Conservation (phyloP, 129 eudicot species). For the Logfia minima region DNA sequence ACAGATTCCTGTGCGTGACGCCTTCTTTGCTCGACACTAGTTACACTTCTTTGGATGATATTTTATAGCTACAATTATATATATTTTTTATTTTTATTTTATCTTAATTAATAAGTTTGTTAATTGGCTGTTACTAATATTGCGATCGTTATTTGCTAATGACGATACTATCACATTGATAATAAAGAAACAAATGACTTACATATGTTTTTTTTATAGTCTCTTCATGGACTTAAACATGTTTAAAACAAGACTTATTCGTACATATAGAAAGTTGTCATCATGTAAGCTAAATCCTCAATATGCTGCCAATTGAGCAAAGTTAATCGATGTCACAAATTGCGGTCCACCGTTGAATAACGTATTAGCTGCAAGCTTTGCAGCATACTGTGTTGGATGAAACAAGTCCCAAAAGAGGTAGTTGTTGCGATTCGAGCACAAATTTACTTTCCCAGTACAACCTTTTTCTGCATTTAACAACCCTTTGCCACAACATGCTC, state of each 20-base stretch:
- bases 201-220: background rate
- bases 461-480: conserved; percentile 43
- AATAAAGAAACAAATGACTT: background rate
- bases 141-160: background rate
- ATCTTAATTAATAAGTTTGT: background rate
- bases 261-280: background rate
- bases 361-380: conserved; percentile 45
- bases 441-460: conserved; percentile 47
- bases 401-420: conserved; percentile 74
- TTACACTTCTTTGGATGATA: conserved; percentile 4
- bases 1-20: background rate
- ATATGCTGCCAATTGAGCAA: conserved; percentile 48
- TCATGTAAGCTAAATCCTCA: background rate
- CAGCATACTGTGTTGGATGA: conserved; percentile 65
- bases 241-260: background rate
- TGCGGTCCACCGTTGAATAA: conserved; percentile 44
- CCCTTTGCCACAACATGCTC: conserved; percentile 75
- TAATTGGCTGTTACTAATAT: too few species aligned
- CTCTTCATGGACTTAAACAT: background rate
- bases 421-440: conserved; percentile 44
- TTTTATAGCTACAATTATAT: background rate
- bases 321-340: conserved; percentile 60
- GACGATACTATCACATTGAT: background rate
- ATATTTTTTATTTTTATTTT: background rate
- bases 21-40: conserved; percentile 9